These are phyloP conservation scores for Yamadazyma sp. DNA, from an alignment of 805 yeast genomes.

Conservation along the genomic window DNA sequence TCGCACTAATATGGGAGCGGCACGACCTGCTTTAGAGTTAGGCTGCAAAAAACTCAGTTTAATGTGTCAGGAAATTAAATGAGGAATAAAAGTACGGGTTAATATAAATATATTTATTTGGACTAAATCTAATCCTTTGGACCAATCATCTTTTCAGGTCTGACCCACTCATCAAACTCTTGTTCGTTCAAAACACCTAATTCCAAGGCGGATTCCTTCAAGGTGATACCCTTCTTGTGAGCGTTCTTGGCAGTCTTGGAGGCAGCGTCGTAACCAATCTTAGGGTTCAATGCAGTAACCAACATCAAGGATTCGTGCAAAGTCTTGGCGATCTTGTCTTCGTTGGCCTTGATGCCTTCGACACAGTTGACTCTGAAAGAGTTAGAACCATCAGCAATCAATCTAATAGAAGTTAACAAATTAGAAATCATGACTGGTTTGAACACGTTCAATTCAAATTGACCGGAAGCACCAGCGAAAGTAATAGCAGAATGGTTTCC, in stretches of 20 bases:
- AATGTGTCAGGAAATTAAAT: not conserved
- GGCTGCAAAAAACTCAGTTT: no score
- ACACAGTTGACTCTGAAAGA: slow-evolving; percentile 96
- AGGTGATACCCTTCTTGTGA: slow-evolving; percentile 94
- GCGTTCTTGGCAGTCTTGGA: slow-evolving; percentile 98
- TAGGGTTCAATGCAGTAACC: slow-evolving; percentile 97
- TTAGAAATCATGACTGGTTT: slow-evolving; percentile 94
- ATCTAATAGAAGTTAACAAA: slow-evolving; percentile 82
- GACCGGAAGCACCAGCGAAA: slow-evolving; percentile 98
- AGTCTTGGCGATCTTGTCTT: slow-evolving; percentile 79
- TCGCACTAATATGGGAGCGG: no score
- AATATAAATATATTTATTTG: no score
- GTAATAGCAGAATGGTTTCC: slow-evolving; percentile 96
- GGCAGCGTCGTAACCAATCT: slow-evolving; percentile 97
- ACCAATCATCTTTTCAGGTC: slow-evolving; percentile 97
- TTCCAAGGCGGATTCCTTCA: slow-evolving; percentile 92
- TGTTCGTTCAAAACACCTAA: slow-evolving; percentile 77
- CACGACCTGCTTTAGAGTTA: no score
- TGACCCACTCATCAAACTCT: slow-evolving; percentile 95
- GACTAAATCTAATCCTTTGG: slow-evolving; percentile 63
- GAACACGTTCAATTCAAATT: slow-evolving; percentile 96
- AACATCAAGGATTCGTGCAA: slow-evolving; percentile 95
- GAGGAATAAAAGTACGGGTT: no score
- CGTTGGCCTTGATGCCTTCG: slow-evolving; percentile 89
- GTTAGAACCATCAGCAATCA: slow-evolving; percentile 83